Conservation (phyloP, 768 basidiomycete genomes). For the Lenzites betulinus region DNA sequence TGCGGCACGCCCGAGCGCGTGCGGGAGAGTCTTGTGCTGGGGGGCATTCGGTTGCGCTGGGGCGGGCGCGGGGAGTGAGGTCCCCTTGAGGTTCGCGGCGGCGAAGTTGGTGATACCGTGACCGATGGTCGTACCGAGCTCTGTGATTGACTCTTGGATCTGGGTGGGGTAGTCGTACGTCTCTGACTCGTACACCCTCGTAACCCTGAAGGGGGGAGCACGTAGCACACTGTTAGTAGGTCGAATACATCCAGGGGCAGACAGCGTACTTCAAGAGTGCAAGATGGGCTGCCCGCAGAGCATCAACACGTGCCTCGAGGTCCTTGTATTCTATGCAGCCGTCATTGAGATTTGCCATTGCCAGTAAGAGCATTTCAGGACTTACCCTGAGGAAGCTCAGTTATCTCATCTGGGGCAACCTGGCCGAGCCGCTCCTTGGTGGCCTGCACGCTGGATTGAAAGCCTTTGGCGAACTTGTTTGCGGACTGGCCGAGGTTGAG, state of each 20-base stretch:
- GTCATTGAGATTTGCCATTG: not conserved
- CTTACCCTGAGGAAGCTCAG: slow-evolving; percentile 85
- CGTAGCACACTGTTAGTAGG: not conserved
- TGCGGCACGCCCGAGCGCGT: slow-evolving; percentile 87
- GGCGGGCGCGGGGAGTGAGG: slow-evolving; percentile 77
- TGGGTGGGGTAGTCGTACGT: slow-evolving; percentile 89
- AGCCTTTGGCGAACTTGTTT: slow-evolving; percentile 74
- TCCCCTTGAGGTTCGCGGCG: slow-evolving; percentile 85
- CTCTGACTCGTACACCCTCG: slow-evolving; percentile 87
- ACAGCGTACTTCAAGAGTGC: slow-evolving; percentile 72
- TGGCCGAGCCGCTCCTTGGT: slow-evolving; percentile 88
- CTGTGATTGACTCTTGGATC: slow-evolving; percentile 79
- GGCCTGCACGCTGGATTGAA: slow-evolving; percentile 82
- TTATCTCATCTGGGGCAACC: slow-evolving; percentile 89
- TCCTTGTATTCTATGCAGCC: slow-evolving; percentile 85
- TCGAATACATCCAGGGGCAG: not conserved
- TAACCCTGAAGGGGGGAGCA: slow-evolving; percentile 55
- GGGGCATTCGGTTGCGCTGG: slow-evolving; percentile 48
- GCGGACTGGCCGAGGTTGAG: slow-evolving; percentile 78
- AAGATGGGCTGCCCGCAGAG: slow-evolving; percentile 77
- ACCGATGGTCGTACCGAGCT: slow-evolving; percentile 70
- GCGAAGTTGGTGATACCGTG: slow-evolving; percentile 82
- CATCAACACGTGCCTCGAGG: slow-evolving; percentile 93
- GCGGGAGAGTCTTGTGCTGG: slow-evolving; percentile 95
- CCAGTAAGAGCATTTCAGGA: not conserved